These are phyloP conservation scores for Neofusicoccum laricinum DNA, from an alignment of 2,329 filamentous ascomycete species.

Conservation along the genomic window DNA sequence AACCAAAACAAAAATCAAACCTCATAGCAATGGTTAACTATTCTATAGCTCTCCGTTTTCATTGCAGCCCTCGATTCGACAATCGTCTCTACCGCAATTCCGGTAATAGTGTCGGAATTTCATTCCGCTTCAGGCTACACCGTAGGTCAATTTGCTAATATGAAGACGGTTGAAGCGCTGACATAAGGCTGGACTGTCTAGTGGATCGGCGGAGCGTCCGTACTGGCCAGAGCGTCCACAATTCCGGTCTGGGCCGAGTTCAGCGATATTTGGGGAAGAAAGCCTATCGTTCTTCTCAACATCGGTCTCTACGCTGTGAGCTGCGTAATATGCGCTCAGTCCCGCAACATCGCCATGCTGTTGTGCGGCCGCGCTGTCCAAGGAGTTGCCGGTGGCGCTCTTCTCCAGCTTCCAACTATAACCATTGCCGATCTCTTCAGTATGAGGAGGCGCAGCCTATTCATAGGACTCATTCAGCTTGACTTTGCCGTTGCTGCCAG, in stretches of 20 bases:
- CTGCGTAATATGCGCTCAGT: constrained; percentile 50
- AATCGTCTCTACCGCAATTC: constrained; percentile 64
- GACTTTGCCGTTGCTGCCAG: constrained; percentile 57
- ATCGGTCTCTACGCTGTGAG: constrained; percentile 49
- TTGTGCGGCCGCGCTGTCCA: constrained; percentile 31
- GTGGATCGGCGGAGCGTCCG: constrained; percentile 74
- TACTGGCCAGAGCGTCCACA: constrained; percentile 65
- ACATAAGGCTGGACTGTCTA: neutral
- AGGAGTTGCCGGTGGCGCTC: constrained; percentile 53
- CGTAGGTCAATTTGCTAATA: neutral
- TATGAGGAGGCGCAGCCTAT: constrained; percentile 44
- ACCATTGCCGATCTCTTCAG: constrained; percentile 57
- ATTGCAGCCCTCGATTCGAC: constrained; percentile 50
- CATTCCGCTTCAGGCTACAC: constrained; percentile 67
- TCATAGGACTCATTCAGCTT: constrained; percentile 51
- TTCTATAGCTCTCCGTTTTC: constrained; percentile 36
- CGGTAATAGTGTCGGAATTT: constrained; percentile 63
- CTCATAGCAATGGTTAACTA: neutral
- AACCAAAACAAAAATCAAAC: no score
- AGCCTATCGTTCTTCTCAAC: constrained; percentile 50
- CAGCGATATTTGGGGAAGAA: constrained; percentile 58
- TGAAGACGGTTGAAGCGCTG: no score
- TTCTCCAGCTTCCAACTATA: constrained; percentile 53
- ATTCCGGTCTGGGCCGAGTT: constrained; percentile 67
- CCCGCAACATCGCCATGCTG: constrained; percentile 49